Percentiles rank a stretch among this genome's conserved stretches.
phyloP scores from a whole-genome alignment of 148 eudicot genomes.

The Rhododendron ovatum region DNA sequence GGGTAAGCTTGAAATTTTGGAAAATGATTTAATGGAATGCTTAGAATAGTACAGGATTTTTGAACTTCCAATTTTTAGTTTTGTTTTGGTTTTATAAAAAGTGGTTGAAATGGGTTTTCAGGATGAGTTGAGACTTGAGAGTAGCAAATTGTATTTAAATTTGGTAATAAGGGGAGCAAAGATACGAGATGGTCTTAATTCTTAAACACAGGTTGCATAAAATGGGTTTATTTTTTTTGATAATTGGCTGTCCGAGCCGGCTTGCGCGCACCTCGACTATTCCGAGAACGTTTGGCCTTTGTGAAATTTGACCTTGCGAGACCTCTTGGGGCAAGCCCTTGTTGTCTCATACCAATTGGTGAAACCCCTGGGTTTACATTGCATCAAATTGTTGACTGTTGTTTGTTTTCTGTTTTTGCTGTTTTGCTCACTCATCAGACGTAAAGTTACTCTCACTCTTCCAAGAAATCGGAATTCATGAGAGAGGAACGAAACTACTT shows the following conservation, averaged over 20 bases:
- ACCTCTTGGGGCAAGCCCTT: neutral
- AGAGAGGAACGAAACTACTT: slow-evolving; percentile 34
- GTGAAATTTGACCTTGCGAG: neutral
- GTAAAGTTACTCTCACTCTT: slow-evolving; percentile 40
- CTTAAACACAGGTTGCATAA: neutral
- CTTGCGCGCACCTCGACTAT: neutral
- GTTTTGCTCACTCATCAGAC: slow-evolving; percentile 30
- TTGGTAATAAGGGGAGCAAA: neutral
- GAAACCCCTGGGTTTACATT: neutral
- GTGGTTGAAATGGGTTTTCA: neutral
- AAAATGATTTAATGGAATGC: neutral
- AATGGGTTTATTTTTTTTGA: neutral
- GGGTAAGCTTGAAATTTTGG: neutral
- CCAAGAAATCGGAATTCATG: slow-evolving; percentile 51
- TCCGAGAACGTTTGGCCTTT: neutral
- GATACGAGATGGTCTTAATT: neutral
- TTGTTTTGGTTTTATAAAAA: neutral
- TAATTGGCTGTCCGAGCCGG: neutral
- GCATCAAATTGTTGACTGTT: slow-evolving; percentile 5
- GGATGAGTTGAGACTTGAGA: neutral
- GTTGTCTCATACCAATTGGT: neutral
- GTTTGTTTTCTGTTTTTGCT: slow-evolving; percentile 11
- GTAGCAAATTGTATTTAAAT: neutral
- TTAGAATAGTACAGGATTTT: neutral
- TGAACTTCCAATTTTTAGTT: neutral